phyloP scores from a whole-genome alignment of 139 green algal genomes.

The Pseudopediastrum boryanum region DNA sequence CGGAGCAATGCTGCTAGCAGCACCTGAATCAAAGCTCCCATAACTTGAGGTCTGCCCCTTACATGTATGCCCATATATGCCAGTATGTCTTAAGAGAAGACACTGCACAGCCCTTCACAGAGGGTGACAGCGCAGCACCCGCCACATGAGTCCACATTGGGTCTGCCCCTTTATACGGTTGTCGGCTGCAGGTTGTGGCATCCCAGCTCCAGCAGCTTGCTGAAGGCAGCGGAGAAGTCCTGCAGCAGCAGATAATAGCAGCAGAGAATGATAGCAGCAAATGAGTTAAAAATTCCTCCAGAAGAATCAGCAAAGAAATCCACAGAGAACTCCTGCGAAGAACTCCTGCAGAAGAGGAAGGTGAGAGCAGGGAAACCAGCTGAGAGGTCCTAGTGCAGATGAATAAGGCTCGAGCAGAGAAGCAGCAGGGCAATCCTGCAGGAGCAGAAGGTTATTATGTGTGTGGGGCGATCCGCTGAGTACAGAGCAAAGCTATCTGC shows the following conservation, averaged over 20 bases:
- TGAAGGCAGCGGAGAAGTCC: conserved; percentile 65
- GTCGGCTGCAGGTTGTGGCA: conserved; percentile 32
- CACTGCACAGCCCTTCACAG: too few species aligned
- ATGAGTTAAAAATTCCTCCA: neutral
- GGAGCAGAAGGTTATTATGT: too few species aligned
- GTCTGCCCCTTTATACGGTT: neutral
- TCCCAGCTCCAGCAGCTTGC: conserved; percentile 68
- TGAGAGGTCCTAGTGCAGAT: neutral
- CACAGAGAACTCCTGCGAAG: neutral
- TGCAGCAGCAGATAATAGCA: conserved; percentile 51
- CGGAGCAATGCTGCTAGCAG: too few species aligned
- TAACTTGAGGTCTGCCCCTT: too few species aligned
- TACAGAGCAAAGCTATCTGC: too few species aligned
- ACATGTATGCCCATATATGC: too few species aligned
- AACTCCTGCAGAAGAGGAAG: conserved; percentile 36
- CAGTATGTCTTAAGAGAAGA: too few species aligned
- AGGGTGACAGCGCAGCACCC: too few species aligned
- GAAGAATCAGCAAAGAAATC: neutral
- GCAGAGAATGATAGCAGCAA: neutral
- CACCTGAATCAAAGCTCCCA: too few species aligned
- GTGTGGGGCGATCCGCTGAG: too few species aligned
- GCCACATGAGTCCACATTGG: neutral
- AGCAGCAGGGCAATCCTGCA: neutral
- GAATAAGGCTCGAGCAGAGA: neutral
- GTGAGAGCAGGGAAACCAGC: neutral